phyloP scores from a whole-genome alignment of 2,329 filamentous ascomycete genomes.

The Ophiocordyceps australis region DNA sequence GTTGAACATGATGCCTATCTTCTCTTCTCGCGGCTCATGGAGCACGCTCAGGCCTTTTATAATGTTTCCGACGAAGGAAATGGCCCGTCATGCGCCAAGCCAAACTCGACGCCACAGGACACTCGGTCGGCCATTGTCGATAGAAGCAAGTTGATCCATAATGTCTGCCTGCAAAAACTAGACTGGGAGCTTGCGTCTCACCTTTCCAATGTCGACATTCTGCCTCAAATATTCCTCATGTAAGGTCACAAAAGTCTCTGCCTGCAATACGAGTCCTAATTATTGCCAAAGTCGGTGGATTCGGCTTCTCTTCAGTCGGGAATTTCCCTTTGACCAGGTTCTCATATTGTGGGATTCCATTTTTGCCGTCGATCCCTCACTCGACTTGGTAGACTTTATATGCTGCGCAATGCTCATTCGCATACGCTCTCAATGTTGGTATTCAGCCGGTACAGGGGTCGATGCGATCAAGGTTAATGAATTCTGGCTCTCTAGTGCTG shows the following conservation, averaged over 20 bases:
- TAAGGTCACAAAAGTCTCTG: constrained; percentile 19
- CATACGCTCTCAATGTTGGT: constrained; percentile 73
- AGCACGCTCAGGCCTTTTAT: constrained; percentile 72
- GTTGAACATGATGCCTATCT: constrained; percentile 85
- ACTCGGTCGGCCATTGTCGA: constrained; percentile 50
- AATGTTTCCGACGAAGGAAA: constrained; percentile 34
- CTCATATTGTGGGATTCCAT: constrained; percentile 80
- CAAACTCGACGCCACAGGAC: constrained; percentile 8
- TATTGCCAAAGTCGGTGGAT: constrained; percentile 61
- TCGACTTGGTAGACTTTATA: constrained; percentile 75
- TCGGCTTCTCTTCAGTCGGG: constrained; percentile 76
- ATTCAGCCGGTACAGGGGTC: no score
- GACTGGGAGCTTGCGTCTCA: constrained; percentile 75
- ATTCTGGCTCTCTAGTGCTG: constrained; percentile 37
- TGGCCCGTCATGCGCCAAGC: constrained; percentile 3
- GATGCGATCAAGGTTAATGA: no score
- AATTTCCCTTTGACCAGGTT: constrained; percentile 77
- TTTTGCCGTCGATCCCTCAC: constrained; percentile 66
- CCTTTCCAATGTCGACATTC: constrained; percentile 64
- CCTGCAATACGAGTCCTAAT: background rate
- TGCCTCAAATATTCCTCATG: constrained; percentile 97
- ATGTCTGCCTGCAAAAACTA: constrained; percentile 56
- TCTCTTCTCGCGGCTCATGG: constrained; percentile 76
- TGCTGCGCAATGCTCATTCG: constrained; percentile 87
- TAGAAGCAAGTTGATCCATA: constrained; percentile 74